Evolutionary conservation across 2,329 filamentous ascomycete genomes (phyloP), one percentile per base, ranked within the genome.

Genomic region (Grosmannia clavigera): DNA sequence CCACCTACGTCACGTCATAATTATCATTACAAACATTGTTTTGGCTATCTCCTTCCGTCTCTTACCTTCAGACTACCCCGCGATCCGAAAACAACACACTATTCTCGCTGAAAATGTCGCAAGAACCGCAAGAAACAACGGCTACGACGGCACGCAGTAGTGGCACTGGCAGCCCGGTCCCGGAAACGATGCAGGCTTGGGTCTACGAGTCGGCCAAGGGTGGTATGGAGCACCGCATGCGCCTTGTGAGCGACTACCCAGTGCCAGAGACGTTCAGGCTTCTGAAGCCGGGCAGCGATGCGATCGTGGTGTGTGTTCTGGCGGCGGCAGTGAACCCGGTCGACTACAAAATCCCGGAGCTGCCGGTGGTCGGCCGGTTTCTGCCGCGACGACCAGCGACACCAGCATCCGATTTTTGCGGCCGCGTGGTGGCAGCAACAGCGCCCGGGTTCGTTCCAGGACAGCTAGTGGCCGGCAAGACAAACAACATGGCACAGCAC

Each of bases 371-470:
- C 40, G 68, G 75, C 5, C 71, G 71, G 27, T 60, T 71, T 50
- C 62, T 72, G 7, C 56, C 73, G n/a, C 56, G 66, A 43, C 68
- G 67, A 22, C 78, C 80, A 27, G 73, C 73, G 22, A 76, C 71
- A 1, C 76, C 76, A 0, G 75, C 76, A 22, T 73, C 76, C 65
- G 81, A 84, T 65, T 78, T 80, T 64, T 72, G 73, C 64, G 82
- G 81, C 29, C 72, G 67, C 22, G 75, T 83, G 3, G 72, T 75
- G 38, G 67, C 67, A 6, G 62, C 58, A 1, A 58, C 54, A 3
- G 54, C 61, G 14, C 58, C 61, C 6, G 19, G 56, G 3, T 61
- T 65, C 33, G 25, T 54, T 9, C 19, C 35, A 10, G 66, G 66
- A 16, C 61, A 66, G 56, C 61, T 67, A 5, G 65, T 68, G 9